These are phyloP conservation scores for Tagetes erecta DNA, from an alignment of 129 eudicot species.

Conservation along the genomic window DNA sequence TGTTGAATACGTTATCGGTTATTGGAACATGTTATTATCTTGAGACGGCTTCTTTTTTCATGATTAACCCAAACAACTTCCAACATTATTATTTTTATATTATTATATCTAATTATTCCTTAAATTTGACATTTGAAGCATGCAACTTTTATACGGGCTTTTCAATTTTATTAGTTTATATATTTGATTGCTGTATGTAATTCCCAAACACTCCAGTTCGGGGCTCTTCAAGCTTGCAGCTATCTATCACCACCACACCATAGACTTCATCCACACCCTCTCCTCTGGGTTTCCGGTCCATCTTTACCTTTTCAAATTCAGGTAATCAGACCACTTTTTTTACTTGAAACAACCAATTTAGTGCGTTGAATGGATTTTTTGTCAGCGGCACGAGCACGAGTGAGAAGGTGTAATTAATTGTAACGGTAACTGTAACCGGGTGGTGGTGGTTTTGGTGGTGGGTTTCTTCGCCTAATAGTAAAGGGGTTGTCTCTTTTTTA, in stretches of 20 bases:
- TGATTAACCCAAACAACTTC: constrained; percentile 21
- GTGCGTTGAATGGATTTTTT: constrained; percentile 21
- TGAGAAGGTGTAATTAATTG: neutral
- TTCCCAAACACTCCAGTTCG: constrained; percentile 2
- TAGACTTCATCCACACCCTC: constrained; percentile 7
- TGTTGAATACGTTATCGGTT: neutral
- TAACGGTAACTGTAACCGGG: neutral
- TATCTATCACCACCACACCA: neutral
- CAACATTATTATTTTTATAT: neutral
- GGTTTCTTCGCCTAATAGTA: constrained; percentile 6
- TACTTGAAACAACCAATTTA: neutral
- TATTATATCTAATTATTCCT: constrained; percentile 9
- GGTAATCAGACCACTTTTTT: neutral
- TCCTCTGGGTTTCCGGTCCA: constrained; percentile 2
- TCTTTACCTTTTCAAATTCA: constrained; percentile 8
- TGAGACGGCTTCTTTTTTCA: neutral
- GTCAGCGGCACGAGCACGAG: constrained; percentile 10
- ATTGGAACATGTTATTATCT: neutral
- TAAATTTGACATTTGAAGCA: constrained; percentile 22
- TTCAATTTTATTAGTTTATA: constrained; percentile 25
- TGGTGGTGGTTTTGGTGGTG: neutral
- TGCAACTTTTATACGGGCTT: constrained; percentile 25
- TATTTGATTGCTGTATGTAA: neutral
- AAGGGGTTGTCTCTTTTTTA: constrained; percentile 15
- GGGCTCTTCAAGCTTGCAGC: constrained; percentile 18